phyloP scores from a whole-genome alignment of 345 rosid species.

The Boechera stricta region DNA sequence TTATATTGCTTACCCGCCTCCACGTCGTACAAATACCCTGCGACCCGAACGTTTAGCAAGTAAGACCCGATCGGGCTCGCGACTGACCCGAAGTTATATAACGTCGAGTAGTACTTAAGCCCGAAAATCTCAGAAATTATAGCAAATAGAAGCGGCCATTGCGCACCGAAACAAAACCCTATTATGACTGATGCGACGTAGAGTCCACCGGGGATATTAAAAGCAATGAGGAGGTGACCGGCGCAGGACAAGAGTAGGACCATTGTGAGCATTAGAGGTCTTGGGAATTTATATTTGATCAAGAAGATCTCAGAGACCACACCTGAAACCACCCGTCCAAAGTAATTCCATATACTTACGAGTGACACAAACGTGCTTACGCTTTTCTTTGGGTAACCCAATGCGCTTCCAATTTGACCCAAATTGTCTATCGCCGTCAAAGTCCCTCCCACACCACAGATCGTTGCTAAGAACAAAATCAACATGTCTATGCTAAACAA shows the following conservation, averaged over 20 bases:
- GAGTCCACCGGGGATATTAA: constrained; percentile 55
- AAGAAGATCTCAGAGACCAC: constrained; percentile 54
- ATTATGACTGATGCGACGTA: constrained; percentile 57
- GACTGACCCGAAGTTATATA: constrained; percentile 53
- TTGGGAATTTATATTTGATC: constrained; percentile 54
- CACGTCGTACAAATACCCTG: constrained; percentile 56
- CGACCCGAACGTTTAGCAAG: constrained; percentile 53
- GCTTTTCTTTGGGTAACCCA: constrained; percentile 52
- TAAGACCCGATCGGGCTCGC: constrained; percentile 61
- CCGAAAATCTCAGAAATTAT: constrained; percentile 64
- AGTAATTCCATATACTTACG: constrained; percentile 64
- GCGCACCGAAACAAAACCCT: constrained; percentile 63
- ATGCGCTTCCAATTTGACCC: constrained; percentile 54
- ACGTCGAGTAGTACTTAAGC: constrained; percentile 58
- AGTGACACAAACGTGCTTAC: constrained; percentile 57
- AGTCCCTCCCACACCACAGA: constrained; percentile 58
- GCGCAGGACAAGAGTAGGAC: constrained; percentile 51
- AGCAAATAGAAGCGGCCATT: constrained; percentile 55
- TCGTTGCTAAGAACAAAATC: constrained; percentile 53
- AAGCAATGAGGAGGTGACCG: constrained; percentile 57
- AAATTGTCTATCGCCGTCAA: constrained; percentile 55
- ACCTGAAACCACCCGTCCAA: constrained; percentile 58
- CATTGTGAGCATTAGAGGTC: constrained; percentile 52
- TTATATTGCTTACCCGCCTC: constrained; percentile 52
- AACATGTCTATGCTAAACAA: constrained; percentile 62